Conservation (phyloP, 2,329 filamentous ascomycete genomes). For the Venturia asperata region DNA sequence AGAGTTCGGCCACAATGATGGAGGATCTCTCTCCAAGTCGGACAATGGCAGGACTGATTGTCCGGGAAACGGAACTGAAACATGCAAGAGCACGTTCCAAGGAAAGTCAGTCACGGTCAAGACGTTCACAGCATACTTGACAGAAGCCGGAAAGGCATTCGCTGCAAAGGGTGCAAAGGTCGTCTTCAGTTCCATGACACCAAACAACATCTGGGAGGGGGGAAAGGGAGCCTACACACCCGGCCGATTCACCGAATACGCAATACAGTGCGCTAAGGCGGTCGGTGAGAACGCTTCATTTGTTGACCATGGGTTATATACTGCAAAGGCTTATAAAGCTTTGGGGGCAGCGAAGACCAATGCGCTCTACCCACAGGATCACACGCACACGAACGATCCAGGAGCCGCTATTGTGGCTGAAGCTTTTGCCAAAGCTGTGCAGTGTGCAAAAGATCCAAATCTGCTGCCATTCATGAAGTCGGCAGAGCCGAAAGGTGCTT, state of each 20-base stretch:
- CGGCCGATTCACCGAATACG: conserved; percentile 52
- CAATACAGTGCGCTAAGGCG: conserved; percentile 40
- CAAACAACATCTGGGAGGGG: conserved; percentile 57
- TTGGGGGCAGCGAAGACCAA: conserved; percentile 47
- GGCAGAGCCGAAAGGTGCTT: neutral
- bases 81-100: conserved; percentile 41
- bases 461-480: neutral
- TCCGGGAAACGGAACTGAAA: conserved; percentile 45
- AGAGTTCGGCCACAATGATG: conserved; percentile 68
- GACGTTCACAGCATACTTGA: conserved; percentile 55
- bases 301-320: conserved; percentile 55
- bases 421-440: conserved; percentile 52
- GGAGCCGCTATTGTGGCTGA: conserved; percentile 51
- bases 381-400: conserved; percentile 54
- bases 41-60: conserved; percentile 60
- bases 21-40: conserved; percentile 44
- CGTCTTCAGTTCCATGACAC: conserved; percentile 52
- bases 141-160: conserved; percentile 49
- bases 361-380: conserved; percentile 48
- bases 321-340: conserved; percentile 46
- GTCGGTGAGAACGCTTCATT: conserved; percentile 43
- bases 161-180: conserved; percentile 53
- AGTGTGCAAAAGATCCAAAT: conserved; percentile 36
- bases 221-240: conserved; percentile 45
- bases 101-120: conserved; percentile 49